These are phyloP conservation scores for Dioszegia aurantiaca DNA, from an alignment of 768 basidiomycete genomes.

Conservation along the genomic window DNA sequence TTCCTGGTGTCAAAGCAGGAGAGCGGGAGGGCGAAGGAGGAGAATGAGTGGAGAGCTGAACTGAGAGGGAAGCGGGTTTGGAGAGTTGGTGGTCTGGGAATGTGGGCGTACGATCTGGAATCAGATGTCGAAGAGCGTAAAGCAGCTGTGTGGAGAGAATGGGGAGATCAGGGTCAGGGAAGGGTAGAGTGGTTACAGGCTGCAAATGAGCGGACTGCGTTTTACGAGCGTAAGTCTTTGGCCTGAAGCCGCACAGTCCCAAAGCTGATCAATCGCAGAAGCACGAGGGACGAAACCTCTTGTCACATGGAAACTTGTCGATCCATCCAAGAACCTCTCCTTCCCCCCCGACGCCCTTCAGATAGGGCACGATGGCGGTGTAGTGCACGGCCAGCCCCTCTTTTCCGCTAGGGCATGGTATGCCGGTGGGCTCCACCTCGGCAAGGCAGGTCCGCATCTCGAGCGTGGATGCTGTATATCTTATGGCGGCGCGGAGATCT, in stretches of 20 bases:
- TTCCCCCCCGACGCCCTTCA: constrained; percentile 39
- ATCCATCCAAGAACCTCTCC: constrained; percentile 22
- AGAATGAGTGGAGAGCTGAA: constrained; percentile 36
- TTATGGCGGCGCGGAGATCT: constrained; percentile 43
- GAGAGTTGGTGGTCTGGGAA: constrained; percentile 39
- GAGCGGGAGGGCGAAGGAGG: constrained; percentile 20
- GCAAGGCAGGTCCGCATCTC: constrained; percentile 40
- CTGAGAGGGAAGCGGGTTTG: constrained; percentile 37
- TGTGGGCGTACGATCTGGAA: constrained; percentile 38
- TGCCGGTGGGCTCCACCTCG: constrained; percentile 46
- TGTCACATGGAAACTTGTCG: constrained; percentile 47
- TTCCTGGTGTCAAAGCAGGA: constrained; percentile 30
- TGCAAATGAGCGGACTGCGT: constrained; percentile 32
- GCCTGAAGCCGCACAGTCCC: constrained; percentile 15
- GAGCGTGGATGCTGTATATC: constrained; percentile 41
- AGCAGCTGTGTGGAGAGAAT: constrained; percentile 32
- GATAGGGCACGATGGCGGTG: constrained; percentile 39
- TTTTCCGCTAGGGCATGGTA: constrained; percentile 45
- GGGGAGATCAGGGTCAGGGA: constrained; percentile 27
- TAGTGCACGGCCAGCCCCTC: constrained; percentile 23
- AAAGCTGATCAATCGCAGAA: constrained; percentile 21
- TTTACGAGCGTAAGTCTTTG: constrained; percentile 24
- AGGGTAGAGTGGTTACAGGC: constrained; percentile 33
- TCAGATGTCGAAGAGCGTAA: constrained; percentile 26
- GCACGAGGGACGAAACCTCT: constrained; percentile 39